Evolutionary conservation across 768 basidiomycete genomes (phyloP), one percentile per base, ranked within the genome.

Genomic region (Calocera viscosa): DNA sequence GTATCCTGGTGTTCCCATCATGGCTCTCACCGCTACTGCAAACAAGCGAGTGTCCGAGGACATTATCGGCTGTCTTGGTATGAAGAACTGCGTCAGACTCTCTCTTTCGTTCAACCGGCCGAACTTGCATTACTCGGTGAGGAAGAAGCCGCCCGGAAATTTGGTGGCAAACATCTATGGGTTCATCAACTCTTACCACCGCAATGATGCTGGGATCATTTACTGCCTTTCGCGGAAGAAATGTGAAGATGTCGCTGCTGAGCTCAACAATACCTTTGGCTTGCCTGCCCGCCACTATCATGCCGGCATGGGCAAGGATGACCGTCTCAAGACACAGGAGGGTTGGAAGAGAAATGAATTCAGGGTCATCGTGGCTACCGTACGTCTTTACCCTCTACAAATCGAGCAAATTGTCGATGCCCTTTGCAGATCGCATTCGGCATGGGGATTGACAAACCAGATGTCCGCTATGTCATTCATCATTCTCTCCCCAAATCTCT

Each of bases 11-110:
- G 82, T 93, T 0, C 95, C 96, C 0, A 89, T 98, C 72, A 96
- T 97, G 85, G 96, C 96, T 0, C 81, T 98, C 53, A 99, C 96
- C 0, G 96, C 94, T 7, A 99, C 95, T 0, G 96, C 95, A 2
- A 92, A 91, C 72, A 78, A 82, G 41, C 81, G 85, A 65, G 88
- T 88, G 0, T 82, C 89, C 49, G 80, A 84, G 24, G 94, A 98
- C 75, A 90, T 99, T 72, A 82, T 87, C 65, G 74, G 78, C 19
- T 84, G 84, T 14, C 84, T 98, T 10, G 78, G 82, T 28, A 82
- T 97, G 67, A 73, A 72, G 24, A 75, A 81, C 67, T 83, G 85
- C 65, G 80, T 82, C 11, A 80, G 83, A 26, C 82, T 95, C 66
- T 82, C 79, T 1, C 88, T 91, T 71, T 94, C 94, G 0, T 96